Evolutionary conservation across 305 asterid genomes (phyloP).

Genomic region (Striga hermonthica): DNA sequence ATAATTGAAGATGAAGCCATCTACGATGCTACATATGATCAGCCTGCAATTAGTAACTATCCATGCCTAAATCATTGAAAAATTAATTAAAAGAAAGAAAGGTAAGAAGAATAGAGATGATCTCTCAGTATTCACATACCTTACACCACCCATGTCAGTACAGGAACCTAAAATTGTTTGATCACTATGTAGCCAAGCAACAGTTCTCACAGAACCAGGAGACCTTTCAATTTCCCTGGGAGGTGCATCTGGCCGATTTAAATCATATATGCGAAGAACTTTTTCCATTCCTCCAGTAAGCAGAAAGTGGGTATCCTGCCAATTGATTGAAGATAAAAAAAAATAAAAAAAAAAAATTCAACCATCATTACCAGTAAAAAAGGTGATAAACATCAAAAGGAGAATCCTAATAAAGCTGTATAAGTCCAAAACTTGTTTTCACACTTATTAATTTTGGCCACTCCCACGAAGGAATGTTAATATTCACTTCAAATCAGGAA

Average conservation of each 20-base stretch:
- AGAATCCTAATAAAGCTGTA: background rate
- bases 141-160: constrained; percentile 83
- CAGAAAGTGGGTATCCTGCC: constrained; percentile 68
- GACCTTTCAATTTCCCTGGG: constrained; percentile 86
- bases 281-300: constrained; percentile 93
- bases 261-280: constrained; percentile 70
- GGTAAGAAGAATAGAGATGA: background rate
- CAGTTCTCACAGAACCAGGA: constrained; percentile 83
- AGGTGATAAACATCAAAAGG: background rate
- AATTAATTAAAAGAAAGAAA: background rate
- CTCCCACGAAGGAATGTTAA: background rate
- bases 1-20: background rate
- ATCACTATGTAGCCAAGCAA: constrained; percentile 92
- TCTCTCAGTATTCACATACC: constrained; percentile 44
- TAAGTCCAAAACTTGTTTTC: background rate
- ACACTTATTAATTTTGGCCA: background rate
- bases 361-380: constrained; percentile 13
- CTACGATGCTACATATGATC: background rate
- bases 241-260: constrained; percentile 77
- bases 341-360: constrained; percentile 14
- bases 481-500: constrained; percentile 13
- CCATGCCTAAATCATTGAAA: background rate
- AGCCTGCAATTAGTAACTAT: constrained; percentile 5
- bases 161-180: constrained; percentile 91
- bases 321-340: constrained; percentile 8